A percentile compares a stretch with the other conserved stretches of the same genome.
Conservation (phyloP, 1,284 basidiomycete species). For the Leccinum pseudoinsigne region DNA sequence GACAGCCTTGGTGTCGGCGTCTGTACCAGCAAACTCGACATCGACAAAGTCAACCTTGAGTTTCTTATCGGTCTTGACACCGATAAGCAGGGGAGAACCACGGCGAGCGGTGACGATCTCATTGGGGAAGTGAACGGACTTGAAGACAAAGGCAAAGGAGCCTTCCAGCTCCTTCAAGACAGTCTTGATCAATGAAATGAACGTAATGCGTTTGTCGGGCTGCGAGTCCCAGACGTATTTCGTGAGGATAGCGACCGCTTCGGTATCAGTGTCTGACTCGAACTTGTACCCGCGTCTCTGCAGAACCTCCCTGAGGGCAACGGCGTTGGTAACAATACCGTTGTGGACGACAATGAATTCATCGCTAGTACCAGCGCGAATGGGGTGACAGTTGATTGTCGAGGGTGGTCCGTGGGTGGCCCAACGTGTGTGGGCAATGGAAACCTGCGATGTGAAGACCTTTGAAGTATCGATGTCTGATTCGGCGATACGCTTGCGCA, state of each 20-base stretch:
- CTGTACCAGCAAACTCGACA: constrained; percentile 87
- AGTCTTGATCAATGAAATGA: constrained; percentile 93
- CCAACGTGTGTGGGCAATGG: constrained; percentile 99
- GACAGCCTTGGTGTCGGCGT: constrained; percentile 55
- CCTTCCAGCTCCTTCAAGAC: constrained; percentile 99
- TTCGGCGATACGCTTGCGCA: constrained; percentile 89
- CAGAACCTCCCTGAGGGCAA: constrained; percentile 89
- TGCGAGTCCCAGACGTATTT: constrained; percentile 98
- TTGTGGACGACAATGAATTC: constrained; percentile 99
- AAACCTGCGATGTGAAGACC: constrained; percentile 86
- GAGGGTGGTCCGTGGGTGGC: constrained; percentile 97
- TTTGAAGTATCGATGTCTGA: constrained; percentile 80
- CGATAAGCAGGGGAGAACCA: constrained; percentile 95
- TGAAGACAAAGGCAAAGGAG: constrained; percentile 99
- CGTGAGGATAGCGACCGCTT: constrained; percentile 93
- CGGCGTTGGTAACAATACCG: constrained; percentile 97
- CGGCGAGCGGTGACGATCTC: constrained; percentile 96
- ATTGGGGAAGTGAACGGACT: constrained; percentile 94
- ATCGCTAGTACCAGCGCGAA: constrained; percentile 78
- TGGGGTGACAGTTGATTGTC: constrained; percentile 93
- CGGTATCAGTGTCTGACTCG: constrained; percentile 97
- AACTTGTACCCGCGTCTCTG: constrained; percentile 97
- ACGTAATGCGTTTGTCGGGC: constrained; percentile 84
- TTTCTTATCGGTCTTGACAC: constrained; percentile 99
- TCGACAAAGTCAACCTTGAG: constrained; percentile 99